A percentile compares a stretch with the other conserved stretches of the same genome.
These are phyloP conservation scores for Hortaea sp. DNA, from an alignment of 2,329 filamentous ascomycete genomes.

Conservation along the genomic window DNA sequence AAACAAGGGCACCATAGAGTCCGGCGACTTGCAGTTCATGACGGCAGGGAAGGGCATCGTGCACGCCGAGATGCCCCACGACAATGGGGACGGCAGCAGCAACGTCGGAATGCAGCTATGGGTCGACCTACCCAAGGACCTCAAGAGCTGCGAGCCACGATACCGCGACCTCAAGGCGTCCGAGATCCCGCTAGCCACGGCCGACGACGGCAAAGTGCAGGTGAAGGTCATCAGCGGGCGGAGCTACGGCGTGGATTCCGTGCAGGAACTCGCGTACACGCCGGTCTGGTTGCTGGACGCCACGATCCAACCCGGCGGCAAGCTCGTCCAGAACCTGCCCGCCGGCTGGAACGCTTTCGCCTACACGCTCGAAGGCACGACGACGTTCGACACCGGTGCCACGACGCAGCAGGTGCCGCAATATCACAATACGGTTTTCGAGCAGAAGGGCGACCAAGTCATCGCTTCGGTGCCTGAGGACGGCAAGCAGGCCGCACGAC, in stretches of 20 bases:
- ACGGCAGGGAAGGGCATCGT: constrained; percentile 85
- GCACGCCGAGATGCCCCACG: constrained; percentile 82
- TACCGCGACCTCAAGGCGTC: constrained; percentile 73
- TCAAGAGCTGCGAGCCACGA: constrained; percentile 83
- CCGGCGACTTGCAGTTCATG: constrained; percentile 97
- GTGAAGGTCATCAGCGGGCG: constrained; percentile 88
- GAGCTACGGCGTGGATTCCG: constrained; percentile 71
- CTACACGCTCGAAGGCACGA: constrained; percentile 70
- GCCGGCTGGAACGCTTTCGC: constrained; percentile 81
- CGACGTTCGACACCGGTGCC: constrained; percentile 49
- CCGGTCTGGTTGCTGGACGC: constrained; percentile 95
- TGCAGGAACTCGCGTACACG: constrained; percentile 87
- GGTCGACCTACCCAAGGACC: constrained; percentile 74
- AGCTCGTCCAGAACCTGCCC: constrained; percentile 64
- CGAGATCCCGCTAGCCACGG: constrained; percentile 68
- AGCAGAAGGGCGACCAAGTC: constrained; percentile 65
- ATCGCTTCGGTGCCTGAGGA: constrained; percentile 58
- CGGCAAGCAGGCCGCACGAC: constrained; percentile 46
- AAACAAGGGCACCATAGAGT: constrained; percentile 68
- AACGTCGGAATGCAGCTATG: constrained; percentile 90
- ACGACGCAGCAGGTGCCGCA: constrained; percentile 47
- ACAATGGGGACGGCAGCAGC: constrained; percentile 62
- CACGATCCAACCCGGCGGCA: constrained; percentile 67
- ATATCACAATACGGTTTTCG: constrained; percentile 86
- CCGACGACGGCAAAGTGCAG: constrained; percentile 62